Conservation (phyloP, 345 rosid genomes). For the Arabidopsis arenosa region DNA sequence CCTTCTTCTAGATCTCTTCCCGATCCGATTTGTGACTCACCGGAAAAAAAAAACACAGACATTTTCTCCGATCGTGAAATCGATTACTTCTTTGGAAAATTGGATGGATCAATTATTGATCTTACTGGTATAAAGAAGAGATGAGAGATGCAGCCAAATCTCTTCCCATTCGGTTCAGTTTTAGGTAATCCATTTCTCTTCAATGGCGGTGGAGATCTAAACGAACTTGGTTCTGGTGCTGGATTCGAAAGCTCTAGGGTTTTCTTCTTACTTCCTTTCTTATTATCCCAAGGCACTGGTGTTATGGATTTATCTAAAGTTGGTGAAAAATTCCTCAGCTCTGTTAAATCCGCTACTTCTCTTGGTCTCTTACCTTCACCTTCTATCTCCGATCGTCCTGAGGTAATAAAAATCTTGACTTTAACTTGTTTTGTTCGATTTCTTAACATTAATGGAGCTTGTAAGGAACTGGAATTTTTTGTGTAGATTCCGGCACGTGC, state of each 20-base stretch:
- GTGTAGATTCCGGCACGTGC: conserved; percentile 95
- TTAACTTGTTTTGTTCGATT: neutral
- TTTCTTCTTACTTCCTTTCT: conserved; percentile 81
- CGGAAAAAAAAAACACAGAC: neutral
- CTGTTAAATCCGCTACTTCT: conserved; percentile 92
- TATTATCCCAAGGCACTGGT: conserved; percentile 69
- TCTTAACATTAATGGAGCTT: neutral
- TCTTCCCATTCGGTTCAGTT: conserved; percentile 64
- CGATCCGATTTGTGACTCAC: neutral
- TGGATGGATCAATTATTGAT: conserved; percentile 7
- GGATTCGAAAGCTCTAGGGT: conserved; percentile 84
- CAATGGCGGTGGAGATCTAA: conserved; percentile 53
- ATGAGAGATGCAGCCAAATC: conserved; percentile 90
- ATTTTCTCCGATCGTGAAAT: neutral
- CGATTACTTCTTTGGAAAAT: conserved; percentile 19
- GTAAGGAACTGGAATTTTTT: neutral
- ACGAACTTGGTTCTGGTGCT: conserved; percentile 51
- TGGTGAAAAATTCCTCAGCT: conserved; percentile 89
- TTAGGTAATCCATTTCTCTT: conserved; percentile 67
- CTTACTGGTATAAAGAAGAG: neutral
- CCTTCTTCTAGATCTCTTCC: neutral
- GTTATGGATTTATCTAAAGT: conserved; percentile 90
- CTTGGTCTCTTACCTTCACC: conserved; percentile 84
- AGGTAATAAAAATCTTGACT: conserved; percentile 50
- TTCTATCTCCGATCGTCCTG: conserved; percentile 76